A percentile compares a stretch with the other conserved stretches of the same genome.
These are phyloP conservation scores for Bruguiera parviflora DNA, from an alignment of 345 rosid genomes.

Conservation along the genomic window DNA sequence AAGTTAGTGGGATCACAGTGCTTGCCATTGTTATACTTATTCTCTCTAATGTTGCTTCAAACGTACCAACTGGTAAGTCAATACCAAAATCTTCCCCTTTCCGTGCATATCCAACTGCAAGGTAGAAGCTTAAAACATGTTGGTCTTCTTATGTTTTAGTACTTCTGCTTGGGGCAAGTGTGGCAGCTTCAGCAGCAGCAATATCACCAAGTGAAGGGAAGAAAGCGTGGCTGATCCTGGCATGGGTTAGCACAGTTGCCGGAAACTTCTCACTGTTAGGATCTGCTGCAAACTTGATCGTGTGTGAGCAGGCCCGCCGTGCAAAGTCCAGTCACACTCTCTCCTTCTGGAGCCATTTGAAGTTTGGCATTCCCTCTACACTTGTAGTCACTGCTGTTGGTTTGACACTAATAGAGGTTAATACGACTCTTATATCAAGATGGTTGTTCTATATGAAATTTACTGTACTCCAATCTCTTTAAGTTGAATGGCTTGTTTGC, in stretches of 20 bases:
- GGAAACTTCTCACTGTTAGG: constrained; percentile 82
- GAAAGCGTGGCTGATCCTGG: constrained; percentile 79
- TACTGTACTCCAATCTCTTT: too few relatives aligned
- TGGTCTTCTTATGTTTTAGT: constrained; percentile 31
- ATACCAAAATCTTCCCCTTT: neutral
- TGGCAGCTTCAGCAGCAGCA: constrained; percentile 68
- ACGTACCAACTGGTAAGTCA: constrained; percentile 75
- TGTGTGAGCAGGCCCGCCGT: constrained; percentile 77
- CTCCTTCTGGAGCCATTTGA: constrained; percentile 69
- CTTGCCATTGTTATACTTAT: constrained; percentile 60
- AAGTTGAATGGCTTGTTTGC: too few relatives aligned
- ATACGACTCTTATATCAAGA: too few relatives aligned
- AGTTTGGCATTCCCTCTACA: constrained; percentile 77
- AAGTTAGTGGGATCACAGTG: constrained; percentile 44
- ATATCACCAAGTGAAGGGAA: constrained; percentile 53
- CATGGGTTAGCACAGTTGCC: constrained; percentile 85
- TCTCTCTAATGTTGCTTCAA: constrained; percentile 76
- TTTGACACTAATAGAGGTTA: constrained; percentile 36
- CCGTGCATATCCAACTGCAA: neutral
- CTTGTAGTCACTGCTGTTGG: constrained; percentile 62
- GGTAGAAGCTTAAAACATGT: neutral
- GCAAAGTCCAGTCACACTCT: constrained; percentile 46
- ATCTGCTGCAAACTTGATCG: constrained; percentile 84
- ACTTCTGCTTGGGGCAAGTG: constrained; percentile 62
- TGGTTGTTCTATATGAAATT: too few relatives aligned